phyloP scores from a whole-genome alignment of 1,284 basidiomycete genomes.

The Ceratobasidium sp. region DNA sequence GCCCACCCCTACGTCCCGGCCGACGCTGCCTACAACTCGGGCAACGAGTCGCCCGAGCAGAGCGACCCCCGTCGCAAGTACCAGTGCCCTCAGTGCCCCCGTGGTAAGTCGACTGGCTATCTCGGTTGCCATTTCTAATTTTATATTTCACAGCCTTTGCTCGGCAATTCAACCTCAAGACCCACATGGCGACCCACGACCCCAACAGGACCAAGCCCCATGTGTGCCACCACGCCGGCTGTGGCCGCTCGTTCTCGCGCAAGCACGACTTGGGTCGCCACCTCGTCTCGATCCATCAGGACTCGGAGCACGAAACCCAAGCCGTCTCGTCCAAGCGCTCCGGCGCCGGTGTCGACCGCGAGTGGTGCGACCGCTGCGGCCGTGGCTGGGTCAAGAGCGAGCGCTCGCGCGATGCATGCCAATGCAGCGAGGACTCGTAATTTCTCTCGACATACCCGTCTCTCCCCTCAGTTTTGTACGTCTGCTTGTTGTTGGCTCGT shows the following conservation, averaged over 20 bases:
- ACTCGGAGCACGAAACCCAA: constrained; percentile 45
- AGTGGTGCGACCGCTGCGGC: constrained; percentile 77
- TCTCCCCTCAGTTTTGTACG: constrained; percentile 33
- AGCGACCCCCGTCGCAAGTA: constrained; percentile 75
- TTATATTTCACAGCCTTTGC: constrained; percentile 68
- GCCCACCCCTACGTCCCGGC: constrained; percentile 35
- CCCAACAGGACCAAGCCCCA: constrained; percentile 85
- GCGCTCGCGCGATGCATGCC: constrained; percentile 61
- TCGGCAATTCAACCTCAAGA: constrained; percentile 89
- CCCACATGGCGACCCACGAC: constrained; percentile 88
- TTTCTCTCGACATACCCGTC: constrained; percentile 39
- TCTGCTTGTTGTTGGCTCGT: constrained; percentile 44
- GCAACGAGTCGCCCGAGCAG: constrained; percentile 29
- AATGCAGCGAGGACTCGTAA: constrained; percentile 38
- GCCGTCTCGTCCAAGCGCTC: constrained; percentile 31
- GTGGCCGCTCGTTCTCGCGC: constrained; percentile 84
- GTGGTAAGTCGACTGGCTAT: constrained; percentile 56
- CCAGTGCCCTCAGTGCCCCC: constrained; percentile 70
- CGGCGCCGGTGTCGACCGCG: constrained; percentile 48
- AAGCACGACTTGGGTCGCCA: constrained; percentile 90
- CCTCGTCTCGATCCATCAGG: constrained; percentile 82
- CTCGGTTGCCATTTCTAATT: constrained; percentile 19
- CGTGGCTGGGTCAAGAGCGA: constrained; percentile 64
- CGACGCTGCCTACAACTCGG: constrained; percentile 29
- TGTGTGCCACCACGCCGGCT: constrained; percentile 78